Evolutionary conservation across 2,329 filamentous ascomycete genomes (phyloP).

Genomic region (Talaromyces sp.): DNA sequence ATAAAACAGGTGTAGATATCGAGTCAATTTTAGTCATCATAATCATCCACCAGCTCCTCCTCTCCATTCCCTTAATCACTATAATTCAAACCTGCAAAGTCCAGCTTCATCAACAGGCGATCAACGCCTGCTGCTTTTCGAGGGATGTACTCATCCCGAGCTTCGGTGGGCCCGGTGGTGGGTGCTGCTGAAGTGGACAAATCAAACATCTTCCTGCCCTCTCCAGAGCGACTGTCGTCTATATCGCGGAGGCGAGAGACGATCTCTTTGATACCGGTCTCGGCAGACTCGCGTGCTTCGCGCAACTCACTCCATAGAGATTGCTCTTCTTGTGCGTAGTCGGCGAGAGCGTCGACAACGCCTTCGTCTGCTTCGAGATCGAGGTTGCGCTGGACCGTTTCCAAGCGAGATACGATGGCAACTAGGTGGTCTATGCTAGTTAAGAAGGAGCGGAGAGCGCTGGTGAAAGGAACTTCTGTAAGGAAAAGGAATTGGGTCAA

Average conservation of each 20-base stretch:
- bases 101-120: slow-evolving; percentile 83
- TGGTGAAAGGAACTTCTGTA: slow-evolving; percentile 36
- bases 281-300: slow-evolving; percentile 59
- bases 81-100: slow-evolving; percentile 45
- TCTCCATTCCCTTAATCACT: not conserved
- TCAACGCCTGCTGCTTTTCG: slow-evolving; percentile 74
- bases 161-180: slow-evolving; percentile 22
- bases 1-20: not conserved
- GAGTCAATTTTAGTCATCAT: slow-evolving; percentile 1
- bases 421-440: slow-evolving; percentile 71
- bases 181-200: slow-evolving; percentile 9
- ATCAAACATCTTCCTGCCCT: slow-evolving; percentile 32
- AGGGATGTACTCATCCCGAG: slow-evolving; percentile 56
- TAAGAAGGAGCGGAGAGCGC: slow-evolving; percentile 33
- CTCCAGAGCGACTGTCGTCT: slow-evolving; percentile 49
- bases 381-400: slow-evolving; percentile 68
- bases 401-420: slow-evolving; percentile 68
- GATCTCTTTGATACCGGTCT: slow-evolving; percentile 60
- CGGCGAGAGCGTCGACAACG: slow-evolving; percentile 68
- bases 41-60: slow-evolving; percentile 3
- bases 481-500: slow-evolving; percentile 48
- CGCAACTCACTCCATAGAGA: slow-evolving; percentile 62
- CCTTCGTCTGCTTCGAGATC: slow-evolving; percentile 80
- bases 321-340: slow-evolving; percentile 66
- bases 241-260: slow-evolving; percentile 55